phyloP scores from a whole-genome alignment of 148 eudicot species.

The Pouteria glomerata region DNA sequence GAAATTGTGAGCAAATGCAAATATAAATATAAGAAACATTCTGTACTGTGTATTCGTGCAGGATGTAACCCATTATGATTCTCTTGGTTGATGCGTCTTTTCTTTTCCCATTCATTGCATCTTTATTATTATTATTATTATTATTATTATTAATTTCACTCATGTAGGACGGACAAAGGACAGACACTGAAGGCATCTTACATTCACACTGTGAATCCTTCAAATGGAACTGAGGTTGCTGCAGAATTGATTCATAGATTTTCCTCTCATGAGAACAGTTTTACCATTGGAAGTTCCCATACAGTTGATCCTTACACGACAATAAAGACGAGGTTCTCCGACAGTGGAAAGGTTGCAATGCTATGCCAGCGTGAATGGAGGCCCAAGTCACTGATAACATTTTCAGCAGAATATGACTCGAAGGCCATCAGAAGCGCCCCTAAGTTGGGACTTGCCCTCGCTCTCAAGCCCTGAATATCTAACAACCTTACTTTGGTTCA shows the following conservation, averaged over 20 bases:
- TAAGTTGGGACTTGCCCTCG: conserved; percentile 67
- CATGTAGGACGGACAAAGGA: conserved; percentile 79
- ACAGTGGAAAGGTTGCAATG: conserved; percentile 63
- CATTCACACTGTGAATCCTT: conserved; percentile 57
- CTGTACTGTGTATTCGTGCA: too few species aligned
- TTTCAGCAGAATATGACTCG: conserved; percentile 79
- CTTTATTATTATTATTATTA: too few species aligned
- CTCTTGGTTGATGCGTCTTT: neutral
- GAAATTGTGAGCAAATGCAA: too few species aligned
- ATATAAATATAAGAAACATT: too few species aligned
- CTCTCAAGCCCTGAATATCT: conserved; percentile 67
- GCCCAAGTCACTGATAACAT: conserved; percentile 62
- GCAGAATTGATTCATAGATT: conserved; percentile 87
- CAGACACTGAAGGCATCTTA: conserved; percentile 79
- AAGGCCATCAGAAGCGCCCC: conserved; percentile 43
- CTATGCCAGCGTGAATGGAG: conserved; percentile 86
- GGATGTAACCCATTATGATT: neutral
- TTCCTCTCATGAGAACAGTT: conserved; percentile 53
- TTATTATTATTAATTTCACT: too few species aligned
- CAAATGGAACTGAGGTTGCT: conserved; percentile 60
- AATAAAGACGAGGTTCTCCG: conserved; percentile 60
- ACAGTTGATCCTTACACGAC: conserved; percentile 40
- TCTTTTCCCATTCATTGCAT: neutral
- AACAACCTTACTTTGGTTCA: neutral
- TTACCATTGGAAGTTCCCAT: conserved; percentile 72